Evolutionary conservation across 1,139 yeast species (phyloP).

Genomic region (Diutina mesorugosa): DNA sequence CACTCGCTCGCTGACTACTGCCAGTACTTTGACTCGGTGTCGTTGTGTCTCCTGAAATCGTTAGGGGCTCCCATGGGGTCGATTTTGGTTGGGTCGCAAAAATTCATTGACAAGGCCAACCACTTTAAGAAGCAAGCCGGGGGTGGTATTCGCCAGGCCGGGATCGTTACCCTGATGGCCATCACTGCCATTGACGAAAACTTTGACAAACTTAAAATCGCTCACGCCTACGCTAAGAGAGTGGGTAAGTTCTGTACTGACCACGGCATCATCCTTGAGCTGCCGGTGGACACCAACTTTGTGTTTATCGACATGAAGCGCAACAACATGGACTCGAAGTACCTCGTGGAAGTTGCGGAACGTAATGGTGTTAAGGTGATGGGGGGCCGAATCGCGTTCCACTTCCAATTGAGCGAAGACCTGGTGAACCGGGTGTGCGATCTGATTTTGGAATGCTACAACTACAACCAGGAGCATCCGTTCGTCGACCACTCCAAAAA

Average conservation of each 20-base stretch:
- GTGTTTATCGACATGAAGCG: slow-evolving; percentile 61
- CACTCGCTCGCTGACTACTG: slow-evolving; percentile 63
- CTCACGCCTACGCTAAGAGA: slow-evolving; percentile 59
- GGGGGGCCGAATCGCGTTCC: slow-evolving; percentile 77
- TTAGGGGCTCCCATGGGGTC: slow-evolving; percentile 95
- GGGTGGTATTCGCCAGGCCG: slow-evolving; percentile 90
- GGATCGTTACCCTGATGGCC: slow-evolving; percentile 77
- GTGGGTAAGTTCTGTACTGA: slow-evolving; percentile 50
- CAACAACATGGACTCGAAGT: slow-evolving; percentile 46
- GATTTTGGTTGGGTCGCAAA: slow-evolving; percentile 57
- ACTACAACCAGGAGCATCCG: slow-evolving; percentile 23
- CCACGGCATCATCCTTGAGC: slow-evolving; percentile 43
- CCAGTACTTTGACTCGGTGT: slow-evolving; percentile 71
- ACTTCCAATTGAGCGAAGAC: slow-evolving; percentile 60
- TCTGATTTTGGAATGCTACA: slow-evolving; percentile 46
- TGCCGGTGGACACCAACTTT: slow-evolving; percentile 80
- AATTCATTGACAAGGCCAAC: slow-evolving; percentile 57
- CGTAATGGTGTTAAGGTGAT: slow-evolving; percentile 53
- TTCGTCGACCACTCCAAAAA: slow-evolving; percentile 10
- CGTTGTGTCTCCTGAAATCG: slow-evolving; percentile 81
- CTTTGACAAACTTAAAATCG: slow-evolving; percentile 41
- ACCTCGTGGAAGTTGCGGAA: slow-evolving; percentile 41
- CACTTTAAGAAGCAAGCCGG: slow-evolving; percentile 91
- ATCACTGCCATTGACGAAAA: slow-evolving; percentile 64
- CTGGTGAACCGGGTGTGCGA: slow-evolving; percentile 53